Conservation (phyloP, 768 basidiomycete genomes). For the Phaeolepiota aurea region DNA sequence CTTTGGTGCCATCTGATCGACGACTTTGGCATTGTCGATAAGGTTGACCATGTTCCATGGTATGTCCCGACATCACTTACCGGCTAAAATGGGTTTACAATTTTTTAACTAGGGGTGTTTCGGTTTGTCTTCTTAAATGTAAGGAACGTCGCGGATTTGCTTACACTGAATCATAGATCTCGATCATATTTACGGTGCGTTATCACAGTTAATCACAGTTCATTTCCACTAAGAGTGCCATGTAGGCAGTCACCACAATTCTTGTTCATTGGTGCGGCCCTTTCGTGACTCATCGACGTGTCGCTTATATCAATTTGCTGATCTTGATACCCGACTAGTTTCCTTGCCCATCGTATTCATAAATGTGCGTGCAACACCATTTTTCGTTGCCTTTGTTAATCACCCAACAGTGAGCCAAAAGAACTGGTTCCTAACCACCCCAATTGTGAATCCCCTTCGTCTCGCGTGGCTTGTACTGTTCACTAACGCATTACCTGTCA, state of each 20-base stretch:
- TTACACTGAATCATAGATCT: constrained; percentile 14
- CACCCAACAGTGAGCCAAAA: constrained; percentile 21
- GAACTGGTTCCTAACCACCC: constrained; percentile 22
- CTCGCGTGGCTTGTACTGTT: neutral
- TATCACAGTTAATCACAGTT: neutral
- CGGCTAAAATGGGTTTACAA: too few relatives aligned
- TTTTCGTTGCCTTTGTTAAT: neutral
- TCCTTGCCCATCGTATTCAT: constrained; percentile 32
- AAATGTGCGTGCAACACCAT: constrained; percentile 19
- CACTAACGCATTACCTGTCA: neutral
- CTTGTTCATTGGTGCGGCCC: constrained; percentile 40
- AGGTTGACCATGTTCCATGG: constrained; percentile 38
- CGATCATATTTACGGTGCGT: constrained; percentile 25
- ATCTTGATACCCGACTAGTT: too few relatives aligned
- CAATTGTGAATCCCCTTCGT: neutral
- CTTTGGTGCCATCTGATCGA: constrained; percentile 33
- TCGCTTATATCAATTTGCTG: neutral
- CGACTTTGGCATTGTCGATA: constrained; percentile 27
- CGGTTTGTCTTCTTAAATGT: too few relatives aligned
- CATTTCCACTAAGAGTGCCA: neutral
- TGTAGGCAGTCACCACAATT: constrained; percentile 36
- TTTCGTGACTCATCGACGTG: neutral
- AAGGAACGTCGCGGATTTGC: too few relatives aligned
- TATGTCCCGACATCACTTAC: constrained; percentile 14
- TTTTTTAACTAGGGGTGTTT: too few relatives aligned